Evolutionary conservation across 2,329 filamentous ascomycete species (phyloP).

Genomic region (Fusarium sororula): DNA sequence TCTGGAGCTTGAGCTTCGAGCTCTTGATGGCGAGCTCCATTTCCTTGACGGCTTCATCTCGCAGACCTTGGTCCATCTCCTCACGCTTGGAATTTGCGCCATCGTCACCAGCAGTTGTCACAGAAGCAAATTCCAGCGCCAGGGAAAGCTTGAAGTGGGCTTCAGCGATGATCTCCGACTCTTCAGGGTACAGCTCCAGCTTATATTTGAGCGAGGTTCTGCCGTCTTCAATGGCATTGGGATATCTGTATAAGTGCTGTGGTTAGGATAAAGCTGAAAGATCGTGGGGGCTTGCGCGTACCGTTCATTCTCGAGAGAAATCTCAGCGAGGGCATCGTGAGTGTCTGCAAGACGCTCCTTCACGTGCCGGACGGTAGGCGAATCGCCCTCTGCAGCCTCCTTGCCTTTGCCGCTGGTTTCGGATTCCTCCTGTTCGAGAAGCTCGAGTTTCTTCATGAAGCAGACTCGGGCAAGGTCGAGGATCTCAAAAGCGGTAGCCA

Average conservation of each 20-base stretch:
- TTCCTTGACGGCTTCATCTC: conserved; percentile 75
- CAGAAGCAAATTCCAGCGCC: conserved; percentile 90
- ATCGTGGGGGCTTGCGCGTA: conserved; percentile 45
- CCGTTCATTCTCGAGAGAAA: conserved; percentile 95
- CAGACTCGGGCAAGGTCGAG: conserved; percentile 80
- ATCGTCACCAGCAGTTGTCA: conserved; percentile 67
- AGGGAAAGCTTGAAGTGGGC: conserved; percentile 96
- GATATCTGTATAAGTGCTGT: conserved; percentile 64
- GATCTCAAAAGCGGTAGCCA: conserved; percentile 83
- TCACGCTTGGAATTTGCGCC: conserved; percentile 57
- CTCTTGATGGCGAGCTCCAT: conserved; percentile 79
- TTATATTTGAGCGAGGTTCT: conserved; percentile 82
- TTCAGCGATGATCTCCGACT: conserved; percentile 88
- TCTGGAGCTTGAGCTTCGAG: conserved; percentile 75
- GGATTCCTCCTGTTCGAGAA: conserved; percentile 44
- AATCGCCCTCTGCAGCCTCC: conserved; percentile 52
- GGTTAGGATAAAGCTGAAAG: background rate
- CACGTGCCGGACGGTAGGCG: conserved; percentile 63
- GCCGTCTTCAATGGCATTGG: conserved; percentile 85
- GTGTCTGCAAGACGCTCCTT: conserved; percentile 92
- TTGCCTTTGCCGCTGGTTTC: conserved; percentile 54
- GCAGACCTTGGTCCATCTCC: conserved; percentile 72
- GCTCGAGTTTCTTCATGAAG: conserved; percentile 65
- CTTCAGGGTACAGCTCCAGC: conserved; percentile 78
- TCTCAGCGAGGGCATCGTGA: conserved; percentile 93